phyloP scores from a whole-genome alignment of 306 rosid genomes.

The Sphenostylis stenocarpa region DNA sequence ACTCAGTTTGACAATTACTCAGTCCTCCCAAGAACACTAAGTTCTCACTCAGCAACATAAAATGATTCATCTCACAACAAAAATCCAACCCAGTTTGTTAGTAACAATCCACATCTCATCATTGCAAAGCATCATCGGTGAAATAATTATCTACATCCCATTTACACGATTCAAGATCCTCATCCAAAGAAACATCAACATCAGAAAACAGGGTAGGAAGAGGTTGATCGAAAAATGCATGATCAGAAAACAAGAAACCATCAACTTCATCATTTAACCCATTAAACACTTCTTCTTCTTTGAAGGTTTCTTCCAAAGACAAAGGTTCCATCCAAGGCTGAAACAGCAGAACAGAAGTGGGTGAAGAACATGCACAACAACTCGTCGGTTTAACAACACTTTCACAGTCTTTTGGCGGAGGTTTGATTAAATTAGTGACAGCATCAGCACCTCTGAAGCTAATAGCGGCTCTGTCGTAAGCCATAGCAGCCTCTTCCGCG shows the following conservation, averaged over 20 bases:
- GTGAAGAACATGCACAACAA: constrained; percentile 1
- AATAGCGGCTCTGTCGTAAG: constrained; percentile 63
- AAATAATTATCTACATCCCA: constrained; percentile 78
- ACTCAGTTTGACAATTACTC: background rate
- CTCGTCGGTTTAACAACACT: background rate
- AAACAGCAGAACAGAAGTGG: constrained; percentile 25
- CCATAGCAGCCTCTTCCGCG: constrained; percentile 39
- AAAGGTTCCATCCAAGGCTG: background rate
- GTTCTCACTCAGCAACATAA: background rate
- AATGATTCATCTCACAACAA: no score
- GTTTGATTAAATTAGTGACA: constrained; percentile 49
- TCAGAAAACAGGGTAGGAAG: constrained; percentile 28
- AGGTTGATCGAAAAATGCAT: background rate
- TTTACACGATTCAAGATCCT: constrained; percentile 64
- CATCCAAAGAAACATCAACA: constrained; percentile 39
- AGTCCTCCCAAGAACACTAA: background rate
- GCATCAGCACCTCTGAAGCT: constrained; percentile 53
- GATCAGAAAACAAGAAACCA: background rate
- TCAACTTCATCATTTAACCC: background rate
- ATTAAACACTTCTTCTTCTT: background rate
- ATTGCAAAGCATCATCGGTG: background rate
- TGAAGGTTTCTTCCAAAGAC: background rate
- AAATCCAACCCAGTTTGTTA: background rate
- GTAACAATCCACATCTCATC: background rate
- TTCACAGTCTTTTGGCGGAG: background rate